phyloP scores from a whole-genome alignment of 192 early-diverging fungal genomes.

The Gaertneriomyces sp. region DNA sequence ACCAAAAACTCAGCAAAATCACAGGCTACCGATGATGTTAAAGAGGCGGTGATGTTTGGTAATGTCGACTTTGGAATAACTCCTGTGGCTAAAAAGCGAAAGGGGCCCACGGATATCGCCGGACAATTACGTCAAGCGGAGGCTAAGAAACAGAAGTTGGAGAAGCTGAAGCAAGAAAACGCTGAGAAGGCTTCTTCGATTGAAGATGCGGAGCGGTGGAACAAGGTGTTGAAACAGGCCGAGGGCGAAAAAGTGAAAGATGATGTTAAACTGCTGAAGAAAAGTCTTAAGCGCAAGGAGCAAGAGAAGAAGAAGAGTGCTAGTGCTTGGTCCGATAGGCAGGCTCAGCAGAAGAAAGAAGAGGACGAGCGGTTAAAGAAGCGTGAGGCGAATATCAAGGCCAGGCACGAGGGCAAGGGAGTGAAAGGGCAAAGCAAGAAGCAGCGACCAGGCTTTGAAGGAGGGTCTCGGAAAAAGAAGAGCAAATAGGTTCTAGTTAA shows the following conservation, averaged over 20 bases:
- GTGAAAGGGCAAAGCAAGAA: slow-evolving; percentile 60
- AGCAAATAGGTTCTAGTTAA: not conserved
- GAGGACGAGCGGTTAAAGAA: slow-evolving; percentile 71
- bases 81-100: slow-evolving; percentile 62
- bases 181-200: slow-evolving; percentile 56
- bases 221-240: slow-evolving; percentile 72
- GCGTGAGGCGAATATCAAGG: slow-evolving; percentile 82
- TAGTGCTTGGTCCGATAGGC: slow-evolving; percentile 78
- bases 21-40: slow-evolving; percentile 22
- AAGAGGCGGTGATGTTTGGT: slow-evolving; percentile 61
- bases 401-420: slow-evolving; percentile 66
- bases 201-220: slow-evolving; percentile 78
- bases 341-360: slow-evolving; percentile 57
- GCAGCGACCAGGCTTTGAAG: slow-evolving; percentile 42
- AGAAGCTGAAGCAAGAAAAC: slow-evolving; percentile 65
- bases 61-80: slow-evolving; percentile 63
- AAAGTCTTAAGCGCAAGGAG: slow-evolving; percentile 82
- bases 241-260: slow-evolving; percentile 91
- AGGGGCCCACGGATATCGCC: slow-evolving; percentile 57
- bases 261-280: slow-evolving; percentile 83
- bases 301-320: slow-evolving; percentile 80
- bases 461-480: slow-evolving; percentile 30
- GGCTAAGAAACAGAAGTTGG: slow-evolving; percentile 71
- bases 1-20: not conserved
- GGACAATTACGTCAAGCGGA: slow-evolving; percentile 60